phyloP scores from a whole-genome alignment of 495 filamentous ascomycete species.

The Xylaria flabelliformis region DNA sequence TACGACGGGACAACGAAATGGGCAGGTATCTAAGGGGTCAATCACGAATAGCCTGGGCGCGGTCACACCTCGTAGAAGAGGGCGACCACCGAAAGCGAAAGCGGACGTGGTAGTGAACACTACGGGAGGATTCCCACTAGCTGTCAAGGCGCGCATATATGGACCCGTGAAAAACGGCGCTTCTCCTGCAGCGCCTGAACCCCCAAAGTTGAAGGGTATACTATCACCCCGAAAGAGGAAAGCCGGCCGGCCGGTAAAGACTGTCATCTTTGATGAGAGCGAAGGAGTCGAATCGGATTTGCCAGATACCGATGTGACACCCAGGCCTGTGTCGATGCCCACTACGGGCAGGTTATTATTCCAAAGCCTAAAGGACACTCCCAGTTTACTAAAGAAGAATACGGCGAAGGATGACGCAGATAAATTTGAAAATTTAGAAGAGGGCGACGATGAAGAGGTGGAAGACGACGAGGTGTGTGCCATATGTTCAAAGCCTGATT shows the following conservation, averaged over 20 bases:
- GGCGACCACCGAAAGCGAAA: constrained; percentile 33
- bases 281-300: constrained; percentile 9
- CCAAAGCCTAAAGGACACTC: not conserved
- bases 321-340: not conserved
- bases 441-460: constrained; percentile 34
- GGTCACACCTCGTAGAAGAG: constrained; percentile 33
- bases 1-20: not conserved
- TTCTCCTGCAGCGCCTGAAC: constrained; percentile 17
- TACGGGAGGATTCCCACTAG: not conserved
- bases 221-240: constrained; percentile 46
- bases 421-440: constrained; percentile 20
- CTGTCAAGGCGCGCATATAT: constrained; percentile 23
- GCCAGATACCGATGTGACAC: not conserved
- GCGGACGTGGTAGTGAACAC: not conserved
- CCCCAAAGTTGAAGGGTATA: constrained; percentile 46
- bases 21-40: not conserved
- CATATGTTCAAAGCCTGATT: constrained; percentile 57
- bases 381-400: not conserved
- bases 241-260: constrained; percentile 42
- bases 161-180: constrained; percentile 7
- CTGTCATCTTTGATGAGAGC: constrained; percentile 47
- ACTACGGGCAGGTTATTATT: not conserved
- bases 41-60: not conserved
- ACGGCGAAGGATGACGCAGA: not conserved
- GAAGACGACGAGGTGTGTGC: constrained; percentile 55